These are phyloP conservation scores for Viridothelium virens DNA, from an alignment of 495 filamentous ascomycete species.

Conservation along the genomic window DNA sequence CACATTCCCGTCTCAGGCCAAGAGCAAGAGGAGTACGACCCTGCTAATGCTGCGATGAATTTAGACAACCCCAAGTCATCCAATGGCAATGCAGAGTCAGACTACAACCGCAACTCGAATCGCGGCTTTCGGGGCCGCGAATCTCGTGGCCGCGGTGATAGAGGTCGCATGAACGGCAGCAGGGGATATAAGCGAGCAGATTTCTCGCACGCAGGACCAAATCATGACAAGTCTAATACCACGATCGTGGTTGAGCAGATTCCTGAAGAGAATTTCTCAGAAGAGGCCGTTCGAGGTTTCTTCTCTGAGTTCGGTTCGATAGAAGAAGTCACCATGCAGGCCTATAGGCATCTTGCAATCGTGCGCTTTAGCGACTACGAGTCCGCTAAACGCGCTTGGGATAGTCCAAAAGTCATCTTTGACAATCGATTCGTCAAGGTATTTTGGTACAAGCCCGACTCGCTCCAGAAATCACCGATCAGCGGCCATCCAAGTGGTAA, in stretches of 20 bases:
- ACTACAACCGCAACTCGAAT: constrained; percentile 17
- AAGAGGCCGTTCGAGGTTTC: constrained; percentile 65
- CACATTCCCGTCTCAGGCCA: constrained; percentile 45
- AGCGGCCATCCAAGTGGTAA: constrained; percentile 22
- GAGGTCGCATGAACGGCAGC: constrained; percentile 34
- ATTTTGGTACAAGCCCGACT: constrained; percentile 77
- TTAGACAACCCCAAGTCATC: constrained; percentile 31
- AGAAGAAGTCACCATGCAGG: constrained; percentile 61
- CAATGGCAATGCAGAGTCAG: neutral
- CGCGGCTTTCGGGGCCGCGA: constrained; percentile 36
- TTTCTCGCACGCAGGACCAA: constrained; percentile 69
- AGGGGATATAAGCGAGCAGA: constrained; percentile 52
- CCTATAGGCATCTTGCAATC: constrained; percentile 68
- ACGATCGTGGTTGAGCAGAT: constrained; percentile 90
- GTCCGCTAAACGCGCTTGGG: constrained; percentile 72
- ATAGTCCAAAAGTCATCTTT: constrained; percentile 89
- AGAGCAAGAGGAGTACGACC: constrained; percentile 74
- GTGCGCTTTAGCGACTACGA: constrained; percentile 70
- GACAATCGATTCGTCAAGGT: constrained; percentile 98
- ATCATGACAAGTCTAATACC: constrained; percentile 63
- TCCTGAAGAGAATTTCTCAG: constrained; percentile 75
- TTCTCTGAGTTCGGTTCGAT: constrained; percentile 82
- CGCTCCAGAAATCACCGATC: constrained; percentile 34
- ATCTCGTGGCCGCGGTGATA: constrained; percentile 41
- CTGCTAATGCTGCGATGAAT: constrained; percentile 50